Evolutionary conservation across 345 rosid genomes (phyloP), one percentile per base, ranked within the genome.

Genomic region (Eucalyptus fibrosa): DNA sequence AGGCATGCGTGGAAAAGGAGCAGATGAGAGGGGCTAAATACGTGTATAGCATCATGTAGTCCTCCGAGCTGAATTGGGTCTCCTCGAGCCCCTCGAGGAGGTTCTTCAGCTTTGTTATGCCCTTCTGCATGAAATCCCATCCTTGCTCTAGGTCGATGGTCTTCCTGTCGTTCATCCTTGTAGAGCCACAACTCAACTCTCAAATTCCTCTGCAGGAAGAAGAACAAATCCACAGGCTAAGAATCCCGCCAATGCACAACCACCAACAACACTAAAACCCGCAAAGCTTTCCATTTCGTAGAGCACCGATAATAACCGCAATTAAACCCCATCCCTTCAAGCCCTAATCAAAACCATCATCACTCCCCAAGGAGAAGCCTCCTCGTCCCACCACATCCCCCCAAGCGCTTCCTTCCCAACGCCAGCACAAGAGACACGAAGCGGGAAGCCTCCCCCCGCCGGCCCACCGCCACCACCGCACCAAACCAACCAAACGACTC

Each of bases 31-130:
- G 26, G 51, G 42, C 72, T 12, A 88, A 83, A 86, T 93, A 95
- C 98, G 95, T 94, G 92, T 96, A 96, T 7, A 96, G 95, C 95
- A 91, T 94, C 92, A 94, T 95, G 90, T 94, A 93, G 50, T 96
- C 96, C 81, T 94, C 96, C 0, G 98, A 89, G 86, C 77, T 94
- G 90, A 95, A 95, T 89, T 90, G 92, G 4, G 91, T 92, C 90
- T 94, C 96, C 2, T 90, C 88, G 7, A 89, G 47, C 80, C 95
- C 97, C 88, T 96, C 98, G n/a, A 96, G 90, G 88, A 95, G 91
- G 86, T 91, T 92, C 93, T 93, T 94, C 89, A 96, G 89, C 94
- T 95, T 95, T 59, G 89, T 90, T 59, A 95, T 94, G 45, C 96
- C 98, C 77, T 92, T 92, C 93, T 91, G 94, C 96, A 96, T 92